Conservation (phyloP, 768 basidiomycete species). For the Agaricus sinodeliciosus region DNA sequence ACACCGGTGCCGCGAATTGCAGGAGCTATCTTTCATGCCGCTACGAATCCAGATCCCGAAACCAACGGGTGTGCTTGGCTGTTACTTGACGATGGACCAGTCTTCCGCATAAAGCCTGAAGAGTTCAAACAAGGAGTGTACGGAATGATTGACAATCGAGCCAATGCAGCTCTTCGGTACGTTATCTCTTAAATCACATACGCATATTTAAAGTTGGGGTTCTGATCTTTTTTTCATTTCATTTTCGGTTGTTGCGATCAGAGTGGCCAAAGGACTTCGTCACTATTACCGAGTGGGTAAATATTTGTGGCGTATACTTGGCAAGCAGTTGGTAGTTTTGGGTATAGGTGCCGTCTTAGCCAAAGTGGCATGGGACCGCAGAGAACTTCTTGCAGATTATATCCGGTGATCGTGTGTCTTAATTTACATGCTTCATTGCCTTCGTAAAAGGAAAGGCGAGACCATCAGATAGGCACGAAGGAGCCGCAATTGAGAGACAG, state of each 20-base stretch:
- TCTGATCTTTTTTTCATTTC: background rate
- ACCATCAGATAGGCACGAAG: background rate
- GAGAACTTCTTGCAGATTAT: conserved; percentile 15
- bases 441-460: background rate
- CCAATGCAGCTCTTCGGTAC: conserved; percentile 19
- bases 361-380: conserved; percentile 24
- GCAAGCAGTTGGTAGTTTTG: conserved; percentile 19
- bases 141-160: conserved; percentile 40
- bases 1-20: conserved; percentile 42
- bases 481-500: background rate
- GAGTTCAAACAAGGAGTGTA: conserved; percentile 47
- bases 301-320: conserved; percentile 24
- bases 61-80: conserved; percentile 43
- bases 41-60: conserved; percentile 35
- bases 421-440: conserved; percentile 1
- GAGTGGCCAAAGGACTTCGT: conserved; percentile 18
- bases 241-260: conserved; percentile 6
- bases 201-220: background rate
- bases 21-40: conserved; percentile 45
- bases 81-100: conserved; percentile 43
- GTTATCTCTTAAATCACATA: background rate
- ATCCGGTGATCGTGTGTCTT: conserved; percentile 10
- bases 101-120: conserved; percentile 39
- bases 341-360: conserved; percentile 17
- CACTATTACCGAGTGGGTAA: conserved; percentile 22